These are phyloP conservation scores for Acephala macrosclerotiorum DNA, from an alignment of 2,329 filamentous ascomycete genomes.

Conservation along the genomic window DNA sequence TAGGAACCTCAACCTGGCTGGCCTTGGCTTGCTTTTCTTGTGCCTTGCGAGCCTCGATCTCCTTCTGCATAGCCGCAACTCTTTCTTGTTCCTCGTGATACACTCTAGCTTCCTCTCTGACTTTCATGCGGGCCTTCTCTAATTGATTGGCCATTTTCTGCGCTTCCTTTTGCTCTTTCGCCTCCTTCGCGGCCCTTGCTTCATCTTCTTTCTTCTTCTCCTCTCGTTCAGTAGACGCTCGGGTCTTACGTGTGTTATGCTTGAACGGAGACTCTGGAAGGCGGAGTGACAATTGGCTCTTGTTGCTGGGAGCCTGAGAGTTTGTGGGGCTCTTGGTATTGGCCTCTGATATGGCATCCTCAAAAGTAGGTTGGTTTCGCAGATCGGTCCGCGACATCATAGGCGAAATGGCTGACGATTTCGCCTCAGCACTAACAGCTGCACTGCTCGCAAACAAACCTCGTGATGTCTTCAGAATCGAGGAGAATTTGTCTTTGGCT, in stretches of 20 bases:
- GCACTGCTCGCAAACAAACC: constrained; percentile 83
- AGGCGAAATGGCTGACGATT: constrained; percentile 63
- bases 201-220: constrained; percentile 68
- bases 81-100: constrained; percentile 66
- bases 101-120: constrained; percentile 70
- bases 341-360: constrained; percentile 49
- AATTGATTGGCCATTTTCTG: constrained; percentile 66
- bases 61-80: constrained; percentile 59
- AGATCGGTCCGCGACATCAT: constrained; percentile 55
- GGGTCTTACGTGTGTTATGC: constrained; percentile 52
- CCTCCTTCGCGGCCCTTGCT: constrained; percentile 66
- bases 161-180: constrained; percentile 66
- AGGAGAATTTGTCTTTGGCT: constrained; percentile 91
- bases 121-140: constrained; percentile 73
- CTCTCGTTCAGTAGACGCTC: constrained; percentile 67
- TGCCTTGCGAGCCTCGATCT: constrained; percentile 60
- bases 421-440: constrained; percentile 67
- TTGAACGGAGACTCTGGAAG: constrained; percentile 36
- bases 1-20: constrained; percentile 48
- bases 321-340: constrained; percentile 45
- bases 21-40: constrained; percentile 52
- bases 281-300: constrained; percentile 23
- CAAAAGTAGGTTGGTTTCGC: constrained; percentile 55
- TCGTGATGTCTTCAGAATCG: constrained; percentile 87
- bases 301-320: constrained; percentile 46